phyloP scores from a whole-genome alignment of 106 monocot species.

The Dendrobium huoshanense region DNA sequence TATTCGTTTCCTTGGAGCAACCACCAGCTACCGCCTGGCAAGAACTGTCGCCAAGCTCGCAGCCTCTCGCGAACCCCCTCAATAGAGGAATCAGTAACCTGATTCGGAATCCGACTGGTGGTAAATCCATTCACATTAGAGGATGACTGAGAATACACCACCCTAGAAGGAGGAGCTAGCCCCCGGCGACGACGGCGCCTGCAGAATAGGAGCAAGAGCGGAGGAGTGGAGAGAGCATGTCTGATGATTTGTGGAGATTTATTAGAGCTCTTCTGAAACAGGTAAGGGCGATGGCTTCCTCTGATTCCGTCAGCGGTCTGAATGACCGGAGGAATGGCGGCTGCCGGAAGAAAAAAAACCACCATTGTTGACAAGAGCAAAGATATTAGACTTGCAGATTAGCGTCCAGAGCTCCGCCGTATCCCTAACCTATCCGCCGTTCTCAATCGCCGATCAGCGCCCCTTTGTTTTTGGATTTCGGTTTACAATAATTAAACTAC shows the following conservation, averaged over 20 bases:
- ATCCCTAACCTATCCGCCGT: not conserved
- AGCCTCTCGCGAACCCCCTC: constrained; percentile 27
- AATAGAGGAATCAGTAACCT: not conserved
- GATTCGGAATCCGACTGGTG: not conserved
- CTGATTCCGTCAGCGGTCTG: not conserved
- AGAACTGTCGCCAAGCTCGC: constrained; percentile 9
- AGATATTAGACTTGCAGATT: not conserved
- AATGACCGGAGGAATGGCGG: not conserved
- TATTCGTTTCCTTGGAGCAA: constrained; percentile 17
- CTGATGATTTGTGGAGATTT: not conserved
- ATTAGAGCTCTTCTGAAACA: not conserved
- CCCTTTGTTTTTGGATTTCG: no score
- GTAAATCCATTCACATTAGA: not conserved
- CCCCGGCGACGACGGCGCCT: constrained; percentile 2
- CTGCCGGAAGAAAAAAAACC: not conserved
- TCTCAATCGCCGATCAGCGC: no score
- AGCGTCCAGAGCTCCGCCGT: not conserved
- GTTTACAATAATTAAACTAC: no score
- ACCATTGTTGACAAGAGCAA: not conserved
- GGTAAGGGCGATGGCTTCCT: not conserved
- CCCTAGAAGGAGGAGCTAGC: not conserved
- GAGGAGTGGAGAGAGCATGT: not conserved
- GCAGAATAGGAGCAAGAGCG: not conserved
- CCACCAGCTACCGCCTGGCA: constrained; percentile 58
- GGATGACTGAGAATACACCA: not conserved